phyloP scores from a whole-genome alignment of 2,329 filamentous ascomycete genomes.

The Incumbomyces lentus region DNA sequence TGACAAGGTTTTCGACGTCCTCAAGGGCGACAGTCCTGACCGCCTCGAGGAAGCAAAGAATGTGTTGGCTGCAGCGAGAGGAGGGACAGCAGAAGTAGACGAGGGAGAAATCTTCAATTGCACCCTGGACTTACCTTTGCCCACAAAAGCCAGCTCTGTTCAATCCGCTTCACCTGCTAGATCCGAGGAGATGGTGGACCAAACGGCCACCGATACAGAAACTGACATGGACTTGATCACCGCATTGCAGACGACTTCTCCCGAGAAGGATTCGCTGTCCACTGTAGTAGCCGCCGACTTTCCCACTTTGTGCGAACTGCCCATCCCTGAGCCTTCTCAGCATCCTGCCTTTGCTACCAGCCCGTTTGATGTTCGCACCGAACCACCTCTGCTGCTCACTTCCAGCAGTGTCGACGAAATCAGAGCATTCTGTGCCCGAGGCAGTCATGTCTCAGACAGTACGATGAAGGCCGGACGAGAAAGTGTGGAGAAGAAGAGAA shows the following conservation, averaged over 20 bases:
- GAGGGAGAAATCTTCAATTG: neutral
- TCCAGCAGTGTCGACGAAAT: constrained; percentile 13
- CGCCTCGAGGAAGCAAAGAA: constrained; percentile 4
- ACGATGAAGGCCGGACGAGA: neutral
- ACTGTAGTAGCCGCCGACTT: constrained; percentile 9
- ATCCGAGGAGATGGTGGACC: neutral
- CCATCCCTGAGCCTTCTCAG: constrained; percentile 14
- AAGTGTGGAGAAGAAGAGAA: constrained; percentile 4
- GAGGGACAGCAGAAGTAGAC: neutral
- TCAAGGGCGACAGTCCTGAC: constrained; percentile 8
- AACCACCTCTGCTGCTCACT: constrained; percentile 16
- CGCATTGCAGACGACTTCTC: constrained; percentile 3
- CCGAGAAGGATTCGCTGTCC: constrained; percentile 2
- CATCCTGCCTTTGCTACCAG: constrained; percentile 14
- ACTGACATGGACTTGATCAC: constrained; percentile 6
- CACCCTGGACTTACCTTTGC: neutral
- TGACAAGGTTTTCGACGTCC: constrained; percentile 9
- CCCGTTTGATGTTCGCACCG: constrained; percentile 11
- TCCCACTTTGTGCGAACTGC: constrained; percentile 10
- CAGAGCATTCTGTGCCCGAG: neutral
- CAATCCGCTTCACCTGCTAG: neutral
- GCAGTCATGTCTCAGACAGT: neutral
- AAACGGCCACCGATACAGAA: neutral
- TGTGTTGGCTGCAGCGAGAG: neutral
- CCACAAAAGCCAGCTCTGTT: neutral